phyloP scores from a whole-genome alignment of 345 rosid species.

The Lepidium didymum region DNA sequence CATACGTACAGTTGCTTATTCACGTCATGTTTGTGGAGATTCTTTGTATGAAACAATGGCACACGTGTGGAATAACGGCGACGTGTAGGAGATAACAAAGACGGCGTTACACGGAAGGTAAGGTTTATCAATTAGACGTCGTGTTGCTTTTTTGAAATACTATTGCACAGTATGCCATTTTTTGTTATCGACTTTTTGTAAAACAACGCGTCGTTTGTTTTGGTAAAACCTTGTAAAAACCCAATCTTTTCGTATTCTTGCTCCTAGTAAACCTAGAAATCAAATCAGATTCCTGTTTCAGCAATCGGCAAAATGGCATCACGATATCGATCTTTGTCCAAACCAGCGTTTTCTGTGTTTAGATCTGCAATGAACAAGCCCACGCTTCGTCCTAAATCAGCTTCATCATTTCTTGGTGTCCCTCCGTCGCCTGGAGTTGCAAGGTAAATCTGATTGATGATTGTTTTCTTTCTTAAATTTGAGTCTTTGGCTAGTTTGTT shows the following conservation, averaged over 20 bases:
- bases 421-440: slow-evolving; percentile 41
- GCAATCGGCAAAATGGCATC: slow-evolving; percentile 52
- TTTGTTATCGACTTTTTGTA: background rate
- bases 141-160: background rate
- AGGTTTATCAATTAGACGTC: background rate
- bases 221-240: slow-evolving; percentile 21
- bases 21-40: slow-evolving; percentile 32
- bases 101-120: slow-evolving; percentile 26
- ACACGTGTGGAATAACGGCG: slow-evolving; percentile 51
- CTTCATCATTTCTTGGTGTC: slow-evolving; percentile 34
- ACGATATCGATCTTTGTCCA: slow-evolving; percentile 62
- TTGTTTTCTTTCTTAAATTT: background rate
- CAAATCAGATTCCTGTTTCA: background rate
- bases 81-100: slow-evolving; percentile 24
- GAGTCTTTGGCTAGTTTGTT: too few species aligned
- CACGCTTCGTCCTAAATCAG: slow-evolving; percentile 32
- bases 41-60: slow-evolving; percentile 34
- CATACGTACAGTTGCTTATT: background rate
- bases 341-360: slow-evolving; percentile 44
- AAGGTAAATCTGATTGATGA: slow-evolving; percentile 19
- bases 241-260: background rate
- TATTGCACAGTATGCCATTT: background rate
- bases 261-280: slow-evolving; percentile 1
- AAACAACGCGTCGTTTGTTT: background rate
- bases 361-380: slow-evolving; percentile 55